Conservation (phyloP, 352 stramenopile species). For the Pythium scleroteichum region DNA sequence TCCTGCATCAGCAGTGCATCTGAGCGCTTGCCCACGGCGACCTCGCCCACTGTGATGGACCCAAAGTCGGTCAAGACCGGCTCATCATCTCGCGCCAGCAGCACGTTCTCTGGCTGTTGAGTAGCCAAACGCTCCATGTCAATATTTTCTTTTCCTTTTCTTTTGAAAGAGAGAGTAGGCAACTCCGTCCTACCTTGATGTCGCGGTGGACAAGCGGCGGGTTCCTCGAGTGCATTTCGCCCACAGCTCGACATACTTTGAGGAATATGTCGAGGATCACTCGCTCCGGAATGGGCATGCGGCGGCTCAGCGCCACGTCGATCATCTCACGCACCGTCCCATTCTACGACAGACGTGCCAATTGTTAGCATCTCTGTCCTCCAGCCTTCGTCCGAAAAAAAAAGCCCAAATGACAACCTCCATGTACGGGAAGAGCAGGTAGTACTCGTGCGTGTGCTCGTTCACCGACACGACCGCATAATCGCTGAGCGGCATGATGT, state of each 20-base stretch:
- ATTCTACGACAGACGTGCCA: constrained; percentile 39
- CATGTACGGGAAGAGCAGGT: constrained; percentile 86
- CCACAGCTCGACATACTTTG: constrained; percentile 79
- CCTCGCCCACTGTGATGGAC: constrained; percentile 62
- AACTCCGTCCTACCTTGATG: constrained; percentile 62
- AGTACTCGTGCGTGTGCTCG: constrained; percentile 60
- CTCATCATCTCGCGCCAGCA: constrained; percentile 77
- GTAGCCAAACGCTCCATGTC: no score
- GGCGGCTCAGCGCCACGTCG: constrained; percentile 50
- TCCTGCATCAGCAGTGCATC: constrained; percentile 88
- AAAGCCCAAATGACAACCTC: constrained; percentile 38
- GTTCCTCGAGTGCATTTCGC: constrained; percentile 68
- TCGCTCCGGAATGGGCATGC: constrained; percentile 56
- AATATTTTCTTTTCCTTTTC: no score
- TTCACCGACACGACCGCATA: constrained; percentile 66
- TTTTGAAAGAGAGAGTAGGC: no score
- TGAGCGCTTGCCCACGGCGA: constrained; percentile 62
- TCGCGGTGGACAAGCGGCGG: constrained; percentile 82
- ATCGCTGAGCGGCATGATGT: constrained; percentile 85
- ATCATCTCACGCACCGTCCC: constrained; percentile 87
- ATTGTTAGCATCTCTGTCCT: no score
- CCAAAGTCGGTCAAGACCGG: constrained; percentile 90
- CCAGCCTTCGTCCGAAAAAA: no score
- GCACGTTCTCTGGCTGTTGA: constrained; percentile 81
- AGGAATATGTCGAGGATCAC: constrained; percentile 83